Conservation (phyloP, 768 basidiomycete genomes). For the Leccinum incarnatum region DNA sequence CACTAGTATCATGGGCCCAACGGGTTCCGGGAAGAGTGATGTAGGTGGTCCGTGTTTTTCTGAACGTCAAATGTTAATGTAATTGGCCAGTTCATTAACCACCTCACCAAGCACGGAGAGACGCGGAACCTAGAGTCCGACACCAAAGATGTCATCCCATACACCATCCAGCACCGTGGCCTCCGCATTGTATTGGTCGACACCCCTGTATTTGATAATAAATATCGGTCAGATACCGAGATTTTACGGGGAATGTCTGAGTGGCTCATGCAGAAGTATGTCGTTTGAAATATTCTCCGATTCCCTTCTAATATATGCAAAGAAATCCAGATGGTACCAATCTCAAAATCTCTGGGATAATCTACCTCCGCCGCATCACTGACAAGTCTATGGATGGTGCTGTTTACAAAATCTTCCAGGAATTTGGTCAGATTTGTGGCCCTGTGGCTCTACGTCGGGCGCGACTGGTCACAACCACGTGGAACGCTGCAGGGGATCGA, state of each 20-base stretch:
- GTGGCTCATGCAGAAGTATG: constrained; percentile 19
- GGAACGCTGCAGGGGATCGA: constrained; percentile 27
- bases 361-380: constrained; percentile 36
- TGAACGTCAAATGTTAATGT: not conserved
- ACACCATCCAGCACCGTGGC: not conserved
- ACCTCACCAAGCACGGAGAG: not conserved
- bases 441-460: constrained; percentile 27
- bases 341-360: constrained; percentile 28
- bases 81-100: not conserved
- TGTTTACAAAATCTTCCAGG: constrained; percentile 26
- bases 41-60: not conserved
- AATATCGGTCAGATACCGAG: not conserved
- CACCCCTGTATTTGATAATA: not conserved
- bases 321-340: not conserved
- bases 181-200: not conserved
- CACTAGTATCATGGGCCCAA: too few species aligned
- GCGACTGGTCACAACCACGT: constrained; percentile 38
- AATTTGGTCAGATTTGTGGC: constrained; percentile 39
- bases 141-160: not conserved
- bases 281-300: not conserved
- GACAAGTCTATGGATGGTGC: constrained; percentile 34
- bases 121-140: not conserved
- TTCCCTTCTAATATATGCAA: not conserved
- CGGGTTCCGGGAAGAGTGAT: not conserved
- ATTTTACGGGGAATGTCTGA: not conserved